Conservation (phyloP, 2,329 filamentous ascomycete species). For the Xylariaceae sp. region DNA sequence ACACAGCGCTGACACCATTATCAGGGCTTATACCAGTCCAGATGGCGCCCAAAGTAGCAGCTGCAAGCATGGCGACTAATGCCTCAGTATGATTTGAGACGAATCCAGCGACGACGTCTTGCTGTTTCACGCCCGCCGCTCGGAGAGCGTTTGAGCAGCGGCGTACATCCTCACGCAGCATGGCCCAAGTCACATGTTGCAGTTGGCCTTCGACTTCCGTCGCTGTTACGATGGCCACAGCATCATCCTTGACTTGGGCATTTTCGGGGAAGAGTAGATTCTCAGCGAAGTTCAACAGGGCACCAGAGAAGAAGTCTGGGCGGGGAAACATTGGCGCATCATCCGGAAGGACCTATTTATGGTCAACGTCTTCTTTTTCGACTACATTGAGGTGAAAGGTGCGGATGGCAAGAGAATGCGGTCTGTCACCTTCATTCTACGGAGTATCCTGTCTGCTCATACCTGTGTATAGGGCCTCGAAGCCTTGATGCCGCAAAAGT, state of each 20-base stretch:
- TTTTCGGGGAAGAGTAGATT: conserved; percentile 80
- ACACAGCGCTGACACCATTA: conserved; percentile 83
- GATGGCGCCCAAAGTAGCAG: conserved; percentile 76
- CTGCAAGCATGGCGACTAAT: conserved; percentile 80
- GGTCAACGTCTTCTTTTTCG: conserved; percentile 7
- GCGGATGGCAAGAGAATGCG: too few relatives aligned
- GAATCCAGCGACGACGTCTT: conserved; percentile 65
- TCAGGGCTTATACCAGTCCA: conserved; percentile 95
- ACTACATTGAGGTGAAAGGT: too few relatives aligned
- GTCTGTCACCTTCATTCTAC: background rate
- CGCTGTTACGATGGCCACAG: conserved; percentile 70
- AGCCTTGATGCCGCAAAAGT: conserved; percentile 71
- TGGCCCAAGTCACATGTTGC: conserved; percentile 63
- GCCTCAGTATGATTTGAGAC: conserved; percentile 88
- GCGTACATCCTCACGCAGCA: conserved; percentile 74
- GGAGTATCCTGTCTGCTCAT: conserved; percentile 6
- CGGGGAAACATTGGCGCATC: conserved; percentile 76
- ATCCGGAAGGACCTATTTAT: conserved; percentile 60
- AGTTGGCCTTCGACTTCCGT: conserved; percentile 68
- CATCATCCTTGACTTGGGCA: conserved; percentile 50
- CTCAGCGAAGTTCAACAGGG: conserved; percentile 87
- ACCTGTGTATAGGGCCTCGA: conserved; percentile 61
- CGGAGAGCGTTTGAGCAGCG: conserved; percentile 68
- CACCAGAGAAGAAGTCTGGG: conserved; percentile 77
- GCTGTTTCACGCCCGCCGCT: conserved; percentile 54